phyloP scores from a whole-genome alignment of 2,329 filamentous ascomycete species.

The Botryotinia calthae region DNA sequence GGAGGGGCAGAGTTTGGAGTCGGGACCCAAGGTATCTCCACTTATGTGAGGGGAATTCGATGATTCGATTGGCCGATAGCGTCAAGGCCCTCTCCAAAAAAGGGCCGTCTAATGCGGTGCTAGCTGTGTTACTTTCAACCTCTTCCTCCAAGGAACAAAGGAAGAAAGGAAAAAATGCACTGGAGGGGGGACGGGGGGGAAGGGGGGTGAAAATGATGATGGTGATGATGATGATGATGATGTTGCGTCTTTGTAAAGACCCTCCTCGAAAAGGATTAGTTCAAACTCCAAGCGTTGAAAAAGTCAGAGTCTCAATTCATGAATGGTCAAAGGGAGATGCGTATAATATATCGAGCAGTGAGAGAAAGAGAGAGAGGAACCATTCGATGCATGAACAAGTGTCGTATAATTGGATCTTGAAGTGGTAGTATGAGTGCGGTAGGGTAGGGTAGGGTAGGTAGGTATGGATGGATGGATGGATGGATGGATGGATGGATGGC shows the following conservation, averaged over 20 bases:
- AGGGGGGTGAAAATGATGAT: background rate
- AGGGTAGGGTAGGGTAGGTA: background rate
- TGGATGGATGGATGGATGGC: too few species aligned
- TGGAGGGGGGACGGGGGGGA: background rate
- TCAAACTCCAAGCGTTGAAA: background rate
- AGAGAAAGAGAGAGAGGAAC: background rate
- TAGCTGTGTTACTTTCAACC: slow-evolving; percentile 5
- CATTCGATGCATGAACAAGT: background rate
- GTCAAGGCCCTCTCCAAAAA: background rate
- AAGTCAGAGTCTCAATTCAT: slow-evolving; percentile 7
- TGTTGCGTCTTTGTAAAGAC: background rate
- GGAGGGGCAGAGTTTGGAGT: slow-evolving; percentile 15
- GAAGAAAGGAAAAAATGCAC: background rate
- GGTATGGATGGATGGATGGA: background rate
- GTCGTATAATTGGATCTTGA: background rate
- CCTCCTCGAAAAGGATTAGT: background rate
- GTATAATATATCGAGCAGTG: slow-evolving; percentile 1
- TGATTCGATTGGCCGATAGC: background rate
- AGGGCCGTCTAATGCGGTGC: slow-evolving; percentile 22
- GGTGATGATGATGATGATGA: background rate
- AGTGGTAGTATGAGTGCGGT: background rate
- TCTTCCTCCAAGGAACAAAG: slow-evolving; percentile 9
- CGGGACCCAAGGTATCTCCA: background rate
- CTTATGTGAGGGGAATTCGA: background rate
- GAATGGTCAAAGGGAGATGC: slow-evolving; percentile 4